Base-by-base conservation (phyloP, 768 basidiomycete genomes). In the Serpula lacrymans region DNA sequence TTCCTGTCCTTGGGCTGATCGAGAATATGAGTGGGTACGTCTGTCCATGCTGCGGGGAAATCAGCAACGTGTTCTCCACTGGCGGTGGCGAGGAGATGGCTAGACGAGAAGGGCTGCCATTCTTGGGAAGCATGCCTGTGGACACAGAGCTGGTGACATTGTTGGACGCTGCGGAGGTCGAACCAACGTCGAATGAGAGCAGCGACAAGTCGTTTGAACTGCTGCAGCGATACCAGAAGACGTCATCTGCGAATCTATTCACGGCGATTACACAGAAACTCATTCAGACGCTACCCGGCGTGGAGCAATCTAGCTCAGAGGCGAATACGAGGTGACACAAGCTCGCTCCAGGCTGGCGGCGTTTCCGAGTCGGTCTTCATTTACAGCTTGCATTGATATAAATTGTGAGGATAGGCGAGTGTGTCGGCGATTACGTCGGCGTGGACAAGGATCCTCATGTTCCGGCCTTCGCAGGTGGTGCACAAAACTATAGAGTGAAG, bases 21-120 rank as follows among this genome's bases (percentile, higher is more conserved):
- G 96, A 98, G 60, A 99, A 98, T 67, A 98, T 98, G 96, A 88
- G 90, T 49, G 96, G 96, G 36, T 98, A 96, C 65, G 88, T 86
- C 14, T 98, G 95, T 57, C 96, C 96, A 32, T 96, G 94, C 58
- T 98, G 96, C 59, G 90, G 90, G 12, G 94, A 97, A 62, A 71
- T 97, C 51, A 90, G 83, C 69, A 90, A 95, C 60, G 79, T 96
- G 39, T 99, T 98, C 62, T 96, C 93, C 6, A 85, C 82, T 4
- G 92, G 92, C 12, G 96, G 96, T 2, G 96, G 94, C 2, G 80
- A 84, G 63, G 86, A 83, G 54, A 82, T 93, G 85, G 92, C 89
- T 4, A 70, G 72, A 46, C 74, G 73, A 37, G 88, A 94, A 53
- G 75, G 71, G 1, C 52, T 97, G 26, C 60, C 57, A 34, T 96